These are phyloP conservation scores for Prunus davidiana DNA, from an alignment of 306 rosid genomes.

Conservation along the genomic window DNA sequence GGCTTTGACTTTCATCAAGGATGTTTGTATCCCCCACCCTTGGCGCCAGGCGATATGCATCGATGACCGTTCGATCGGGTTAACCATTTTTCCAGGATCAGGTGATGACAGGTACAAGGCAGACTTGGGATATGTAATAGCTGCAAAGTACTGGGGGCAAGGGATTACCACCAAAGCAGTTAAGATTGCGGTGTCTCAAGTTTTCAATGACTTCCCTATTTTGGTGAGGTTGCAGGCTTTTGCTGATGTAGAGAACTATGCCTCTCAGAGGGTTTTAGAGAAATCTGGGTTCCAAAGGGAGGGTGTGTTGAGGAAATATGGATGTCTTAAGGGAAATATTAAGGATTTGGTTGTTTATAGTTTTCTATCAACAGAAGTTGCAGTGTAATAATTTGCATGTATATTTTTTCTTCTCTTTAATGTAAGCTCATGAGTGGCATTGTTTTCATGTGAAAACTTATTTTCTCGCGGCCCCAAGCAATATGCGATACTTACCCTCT, in stretches of 20 bases:
- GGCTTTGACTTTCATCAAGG: constrained; percentile 49
- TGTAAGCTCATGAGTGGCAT: not conserved
- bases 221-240: constrained; percentile 51
- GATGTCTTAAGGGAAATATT: constrained; percentile 31
- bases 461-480: not conserved
- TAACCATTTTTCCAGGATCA: constrained; percentile 30
- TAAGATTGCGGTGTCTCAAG: constrained; percentile 36
- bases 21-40: constrained; percentile 60
- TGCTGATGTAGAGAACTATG: constrained; percentile 35
- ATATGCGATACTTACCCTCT: not conserved
- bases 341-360: constrained; percentile 41
- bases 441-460: too few relatives aligned
- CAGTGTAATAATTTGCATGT: too few relatives aligned
- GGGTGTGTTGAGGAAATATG: constrained; percentile 57
- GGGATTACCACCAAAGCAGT: constrained; percentile 50
- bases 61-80: constrained; percentile 43
- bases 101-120: constrained; percentile 49
- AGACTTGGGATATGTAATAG: constrained; percentile 47
- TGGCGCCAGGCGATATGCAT: constrained; percentile 60
- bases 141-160: constrained; percentile 45
- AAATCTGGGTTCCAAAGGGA: constrained; percentile 58
- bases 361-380: constrained; percentile 34
- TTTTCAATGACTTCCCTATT: constrained; percentile 40
- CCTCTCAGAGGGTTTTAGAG: constrained; percentile 65
- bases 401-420: not conserved